A percentile compares a stretch with the other conserved stretches of the same genome.
These are phyloP conservation scores for Theobroma cacao DNA, from an alignment of 345 rosid species.

Conservation along the genomic window DNA sequence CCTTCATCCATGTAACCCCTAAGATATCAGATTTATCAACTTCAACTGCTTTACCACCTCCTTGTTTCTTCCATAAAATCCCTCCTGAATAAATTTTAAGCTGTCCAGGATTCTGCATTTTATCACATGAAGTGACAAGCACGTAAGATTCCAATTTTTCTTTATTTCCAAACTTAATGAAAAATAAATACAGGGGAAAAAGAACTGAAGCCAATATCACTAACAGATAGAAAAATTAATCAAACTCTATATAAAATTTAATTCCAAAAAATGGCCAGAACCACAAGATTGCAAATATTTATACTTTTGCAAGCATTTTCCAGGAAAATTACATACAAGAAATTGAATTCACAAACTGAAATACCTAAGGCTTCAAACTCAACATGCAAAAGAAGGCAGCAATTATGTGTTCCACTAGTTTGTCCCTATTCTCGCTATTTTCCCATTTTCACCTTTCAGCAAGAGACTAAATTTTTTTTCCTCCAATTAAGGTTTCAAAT, in stretches of 20 bases:
- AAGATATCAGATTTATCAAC: conserved; percentile 78
- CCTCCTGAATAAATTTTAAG: conserved; percentile 74
- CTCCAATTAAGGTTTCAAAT: not conserved
- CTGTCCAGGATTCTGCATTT: conserved; percentile 78
- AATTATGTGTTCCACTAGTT: not conserved
- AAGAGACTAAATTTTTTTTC: not conserved
- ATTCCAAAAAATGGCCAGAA: not conserved
- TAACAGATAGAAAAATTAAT: not conserved
- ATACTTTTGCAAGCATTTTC: not conserved
- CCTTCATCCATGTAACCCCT: conserved; percentile 83
- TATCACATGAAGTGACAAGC: not conserved
- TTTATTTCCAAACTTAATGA: not conserved
- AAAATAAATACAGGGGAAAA: conserved; percentile 1
- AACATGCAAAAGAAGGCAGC: not conserved
- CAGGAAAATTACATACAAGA: not conserved
- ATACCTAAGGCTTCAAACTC: not conserved
- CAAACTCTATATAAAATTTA: not conserved
- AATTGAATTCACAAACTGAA: not conserved
- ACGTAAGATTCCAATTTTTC: not conserved
- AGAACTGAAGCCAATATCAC: not conserved
- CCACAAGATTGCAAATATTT: not conserved
- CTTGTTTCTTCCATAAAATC: conserved; percentile 92
- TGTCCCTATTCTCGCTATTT: not conserved
- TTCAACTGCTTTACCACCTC: conserved; percentile 96
- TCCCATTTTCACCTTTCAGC: not conserved